Evolutionary conservation across 441 rosid genomes (phyloP).

Genomic region (Euphorbia celastroides): DNA sequence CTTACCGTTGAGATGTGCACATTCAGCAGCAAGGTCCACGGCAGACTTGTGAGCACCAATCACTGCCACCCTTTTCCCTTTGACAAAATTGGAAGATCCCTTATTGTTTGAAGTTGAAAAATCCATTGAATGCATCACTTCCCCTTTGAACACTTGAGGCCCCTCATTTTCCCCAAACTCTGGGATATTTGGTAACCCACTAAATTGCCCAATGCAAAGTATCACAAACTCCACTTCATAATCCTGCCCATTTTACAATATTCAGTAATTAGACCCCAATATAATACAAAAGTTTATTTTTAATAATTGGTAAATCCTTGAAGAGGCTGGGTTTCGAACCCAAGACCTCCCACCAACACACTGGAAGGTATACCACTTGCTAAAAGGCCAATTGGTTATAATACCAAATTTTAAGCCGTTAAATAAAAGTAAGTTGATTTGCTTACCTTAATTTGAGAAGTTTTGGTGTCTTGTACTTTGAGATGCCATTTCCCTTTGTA

Average conservation of each 20-base stretch:
- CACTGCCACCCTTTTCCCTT: constrained; percentile 32
- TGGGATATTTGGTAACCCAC: constrained; percentile 32
- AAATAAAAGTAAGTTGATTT: too few relatives aligned
- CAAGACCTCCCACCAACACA: too few relatives aligned
- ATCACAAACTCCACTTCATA: constrained; percentile 20
- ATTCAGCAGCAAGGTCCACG: constrained; percentile 37
- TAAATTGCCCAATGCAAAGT: constrained; percentile 16
- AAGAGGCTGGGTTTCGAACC: too few relatives aligned
- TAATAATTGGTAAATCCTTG: too few relatives aligned
- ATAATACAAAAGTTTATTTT: too few relatives aligned
- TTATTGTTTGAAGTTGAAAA: constrained; percentile 28
- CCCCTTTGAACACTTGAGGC: constrained; percentile 36
- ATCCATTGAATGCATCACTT: constrained; percentile 41
- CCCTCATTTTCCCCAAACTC: constrained; percentile 40
- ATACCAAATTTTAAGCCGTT: too few relatives aligned
- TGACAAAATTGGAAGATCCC: constrained; percentile 20
- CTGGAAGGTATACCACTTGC: too few relatives aligned
- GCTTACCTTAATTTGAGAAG: not conserved
- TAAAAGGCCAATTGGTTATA: too few relatives aligned
- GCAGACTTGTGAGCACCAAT: constrained; percentile 45
- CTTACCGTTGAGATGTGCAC: constrained; percentile 35
- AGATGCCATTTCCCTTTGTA: constrained; percentile 26
- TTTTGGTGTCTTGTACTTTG: constrained; percentile 10
- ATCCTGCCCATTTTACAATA: too few relatives aligned
- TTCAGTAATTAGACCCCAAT: too few relatives aligned